Base-by-base conservation (phyloP, 352 stramenopile species). In the Globisporangium viniferum region DNA sequence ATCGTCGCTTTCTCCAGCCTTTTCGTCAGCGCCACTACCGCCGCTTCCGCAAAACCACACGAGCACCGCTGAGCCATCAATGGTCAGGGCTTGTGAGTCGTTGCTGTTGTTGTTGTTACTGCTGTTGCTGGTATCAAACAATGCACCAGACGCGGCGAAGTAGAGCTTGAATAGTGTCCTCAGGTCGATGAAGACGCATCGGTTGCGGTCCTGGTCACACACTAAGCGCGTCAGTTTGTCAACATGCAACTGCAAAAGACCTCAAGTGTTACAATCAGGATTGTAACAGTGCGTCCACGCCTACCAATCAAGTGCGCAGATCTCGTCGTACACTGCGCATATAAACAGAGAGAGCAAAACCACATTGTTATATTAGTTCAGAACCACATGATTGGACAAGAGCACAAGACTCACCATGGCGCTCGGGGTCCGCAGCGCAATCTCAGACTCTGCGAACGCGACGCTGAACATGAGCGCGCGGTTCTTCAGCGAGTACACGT, bases 121-220 rank as follows among this genome's bases (percentile, higher is more conserved):
- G 51, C 8, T 33, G 51, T 15, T 24, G 8, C 4, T 33, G 6
- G 8, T 53, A 18, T 49, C 14, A 27, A 27, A 10, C 12, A 20
- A 12, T 10, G 9, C 31, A 3, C 8, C 31, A 5, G 36, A 48
- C 2, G 20, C 20, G 7, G 9, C n/a, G 6, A 20, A 44, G n/a
- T 74, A 84, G 27, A 74, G 12, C 58, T 77, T 69, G 61, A 86
- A 84, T 4, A 86, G 53, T 9, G 73, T 33, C 15, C 68, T 71
- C 4, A 84, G 68, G 22, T 80, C 76, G 51, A 84, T 61, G 31
- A 77, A 12, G 1, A 67, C 62, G 20, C 78, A 58, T 9, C 75
- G 67, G 24, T 55, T 31, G 24, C 68, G 71, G 2, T 66, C 53
- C 74, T 82, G 76, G 14, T 80, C 70, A 58, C 74, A 81, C 49